Evolutionary conservation across 1,284 basidiomycete genomes (phyloP).

Genomic region (Ustilago trichophora): DNA sequence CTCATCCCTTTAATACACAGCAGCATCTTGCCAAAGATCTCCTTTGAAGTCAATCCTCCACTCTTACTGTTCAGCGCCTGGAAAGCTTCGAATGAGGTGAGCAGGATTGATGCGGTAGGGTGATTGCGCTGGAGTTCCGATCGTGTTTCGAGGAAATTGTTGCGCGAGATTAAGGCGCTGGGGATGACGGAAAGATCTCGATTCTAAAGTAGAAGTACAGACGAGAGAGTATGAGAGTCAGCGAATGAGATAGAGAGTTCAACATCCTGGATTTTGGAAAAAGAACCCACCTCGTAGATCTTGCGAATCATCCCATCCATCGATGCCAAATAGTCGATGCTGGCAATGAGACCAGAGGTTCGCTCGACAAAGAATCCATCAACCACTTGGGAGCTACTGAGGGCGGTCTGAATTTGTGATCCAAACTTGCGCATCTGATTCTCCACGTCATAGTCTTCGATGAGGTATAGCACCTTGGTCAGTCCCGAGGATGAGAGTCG

Average conservation of each 20-base stretch:
- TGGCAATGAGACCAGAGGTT: slow-evolving; percentile 69
- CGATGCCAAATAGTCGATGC: slow-evolving; percentile 70
- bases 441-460: slow-evolving; percentile 70
- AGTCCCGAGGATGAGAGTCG: slow-evolving; percentile 70
- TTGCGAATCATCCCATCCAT: slow-evolving; percentile 69
- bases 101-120: slow-evolving; percentile 63
- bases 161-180: slow-evolving; percentile 65
- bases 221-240: too few species aligned
- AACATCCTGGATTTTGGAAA: too few species aligned
- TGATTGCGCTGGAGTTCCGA: slow-evolving; percentile 65
- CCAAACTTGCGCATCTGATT: slow-evolving; percentile 60
- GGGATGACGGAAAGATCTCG: slow-evolving; percentile 69
- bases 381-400: slow-evolving; percentile 71
- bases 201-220: slow-evolving; percentile 5
- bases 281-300: slow-evolving; percentile 63
- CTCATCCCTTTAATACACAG: slow-evolving; percentile 70
- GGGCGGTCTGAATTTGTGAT: slow-evolving; percentile 66
- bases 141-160: slow-evolving; percentile 66
- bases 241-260: too few species aligned
- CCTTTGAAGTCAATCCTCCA: slow-evolving; percentile 68
- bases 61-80: slow-evolving; percentile 70
- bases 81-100: slow-evolving; percentile 69
- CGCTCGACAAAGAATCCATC: slow-evolving; percentile 72
- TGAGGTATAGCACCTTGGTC: slow-evolving; percentile 70
- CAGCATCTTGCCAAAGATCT: slow-evolving; percentile 71